Evolutionary conservation across 768 basidiomycete species (phyloP), one percentile per base, ranked within the genome.

Genomic region (Coprinellus aureogranulatus): DNA sequence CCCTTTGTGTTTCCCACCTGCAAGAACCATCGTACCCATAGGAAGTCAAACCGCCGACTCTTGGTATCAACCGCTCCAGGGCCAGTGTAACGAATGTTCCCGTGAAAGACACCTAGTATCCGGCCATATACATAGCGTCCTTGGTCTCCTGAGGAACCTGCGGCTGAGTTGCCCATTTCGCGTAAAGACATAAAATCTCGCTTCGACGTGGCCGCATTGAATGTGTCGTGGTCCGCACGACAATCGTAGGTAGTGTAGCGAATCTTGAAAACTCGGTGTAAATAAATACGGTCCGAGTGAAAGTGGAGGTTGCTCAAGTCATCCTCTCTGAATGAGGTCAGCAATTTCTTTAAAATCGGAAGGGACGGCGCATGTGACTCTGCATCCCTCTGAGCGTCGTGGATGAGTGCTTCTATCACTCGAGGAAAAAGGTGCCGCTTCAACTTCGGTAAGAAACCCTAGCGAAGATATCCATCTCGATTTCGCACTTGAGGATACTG

Each of bases 391-490:
- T 22, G 9, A 8, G 18, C 6, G 9, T 44, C 41, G 10, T n/a
- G 41, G 8, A 44, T 8, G 6, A 44, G 41, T 6, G 14, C 18
- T 18, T 6, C 16, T 5, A 59, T 63, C 10, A 74, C 34, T 6
- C 73, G 69, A 0, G 66, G 68, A 1, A 75, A 67, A 12, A 74
- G 59, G 53, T 77, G 69, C 25, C 73, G 61, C 48, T 74, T 34
- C 5, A 79, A 65, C 40, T 75, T 68, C 0, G 71, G 59, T 2
- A 72, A 30, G 75, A 73, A 27, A 59, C 41, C 67, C 71, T 46
- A 3, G 20, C 20, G 47, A 26, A 41, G 34, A 34, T n/a, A n/a
- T n/a, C n/a, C n/a, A n/a, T n/a, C 34, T 34, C 34, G 14, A 34
- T 14, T 6, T 34, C n/a, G 34, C 34, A 63, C 42, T 42, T 34